Conservation (phyloP, 352 stramenopile species). For the Phytopythium chamaehyphon region DNA sequence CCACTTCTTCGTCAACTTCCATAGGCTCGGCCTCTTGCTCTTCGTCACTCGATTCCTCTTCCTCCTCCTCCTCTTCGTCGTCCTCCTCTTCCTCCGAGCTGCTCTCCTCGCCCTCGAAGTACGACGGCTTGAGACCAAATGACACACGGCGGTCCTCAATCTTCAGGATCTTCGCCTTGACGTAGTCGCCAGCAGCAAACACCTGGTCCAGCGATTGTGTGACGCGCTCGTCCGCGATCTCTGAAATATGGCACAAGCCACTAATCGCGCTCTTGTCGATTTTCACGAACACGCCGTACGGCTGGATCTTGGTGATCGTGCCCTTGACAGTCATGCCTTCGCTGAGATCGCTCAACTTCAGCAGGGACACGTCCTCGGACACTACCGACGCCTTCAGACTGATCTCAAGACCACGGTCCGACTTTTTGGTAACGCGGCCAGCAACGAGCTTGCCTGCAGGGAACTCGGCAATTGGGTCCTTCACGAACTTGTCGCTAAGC, state of each 20-base stretch:
- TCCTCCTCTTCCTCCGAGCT: conserved; percentile 83
- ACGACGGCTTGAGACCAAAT: conserved; percentile 96
- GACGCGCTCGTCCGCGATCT: conserved; percentile 94
- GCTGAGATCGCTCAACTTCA: conserved; percentile 90
- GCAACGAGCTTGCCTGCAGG: conserved; percentile 91
- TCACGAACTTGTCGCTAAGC: conserved; percentile 94
- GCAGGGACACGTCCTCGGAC: conserved; percentile 77
- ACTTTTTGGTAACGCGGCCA: conserved; percentile 91
- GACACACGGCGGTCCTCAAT: conserved; percentile 90
- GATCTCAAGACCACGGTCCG: conserved; percentile 83
- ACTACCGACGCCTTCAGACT: conserved; percentile 93
- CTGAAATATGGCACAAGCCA: conserved; percentile 94
- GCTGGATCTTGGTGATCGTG: conserved; percentile 93
- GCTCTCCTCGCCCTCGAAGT: conserved; percentile 93
- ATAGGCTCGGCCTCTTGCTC: conserved; percentile 45
- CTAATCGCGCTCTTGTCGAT: conserved; percentile 95
- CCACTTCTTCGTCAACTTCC: conserved; percentile 47
- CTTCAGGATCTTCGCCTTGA: conserved; percentile 96
- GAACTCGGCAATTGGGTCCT: conserved; percentile 88
- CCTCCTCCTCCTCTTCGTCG: conserved; percentile 58
- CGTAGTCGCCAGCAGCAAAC: conserved; percentile 94
- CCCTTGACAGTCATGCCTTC: conserved; percentile 92
- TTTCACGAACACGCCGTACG: conserved; percentile 95
- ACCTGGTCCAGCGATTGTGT: conserved; percentile 90
- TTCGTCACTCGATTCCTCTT: conserved; percentile 27